These are phyloP conservation scores for Torulaspora delbrueckii DNA, from an alignment of 805 yeast species.

Conservation along the genomic window DNA sequence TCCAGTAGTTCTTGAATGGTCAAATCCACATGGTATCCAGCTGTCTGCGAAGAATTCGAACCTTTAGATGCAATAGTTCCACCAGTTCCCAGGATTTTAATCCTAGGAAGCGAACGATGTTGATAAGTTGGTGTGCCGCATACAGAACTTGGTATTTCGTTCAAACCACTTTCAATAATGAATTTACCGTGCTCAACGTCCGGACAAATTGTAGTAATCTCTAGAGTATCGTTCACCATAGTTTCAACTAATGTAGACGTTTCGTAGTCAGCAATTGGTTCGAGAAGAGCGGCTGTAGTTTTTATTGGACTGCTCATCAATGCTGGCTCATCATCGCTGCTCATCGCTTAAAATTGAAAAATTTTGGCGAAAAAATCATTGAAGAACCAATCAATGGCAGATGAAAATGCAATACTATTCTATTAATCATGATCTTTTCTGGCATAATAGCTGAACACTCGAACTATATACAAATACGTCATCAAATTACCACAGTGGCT, in stretches of 20 bases:
- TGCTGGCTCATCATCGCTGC: not conserved
- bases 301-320: not conserved
- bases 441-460: not conserved
- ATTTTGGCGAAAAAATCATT: not conserved
- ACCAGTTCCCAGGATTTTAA: slow-evolving; percentile 54
- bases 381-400: not conserved
- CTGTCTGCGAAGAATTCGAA: slow-evolving; percentile 43
- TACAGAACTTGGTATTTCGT: slow-evolving; percentile 6
- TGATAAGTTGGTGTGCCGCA: slow-evolving; percentile 7
- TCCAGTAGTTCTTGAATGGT: slow-evolving; percentile 48
- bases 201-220: slow-evolving; percentile 33
- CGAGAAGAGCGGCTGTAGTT: not conserved
- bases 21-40: slow-evolving; percentile 51
- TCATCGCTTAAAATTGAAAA: slow-evolving; percentile 2
- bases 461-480: not conserved
- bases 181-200: slow-evolving; percentile 33
- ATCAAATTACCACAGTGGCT: slow-evolving; percentile 50
- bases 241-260: not conserved
- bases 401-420: not conserved
- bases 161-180: slow-evolving; percentile 18
- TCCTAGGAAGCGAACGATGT: slow-evolving; percentile 29
- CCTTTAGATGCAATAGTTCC: slow-evolving; percentile 59
- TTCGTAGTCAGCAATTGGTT: not conserved
- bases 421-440: not conserved
- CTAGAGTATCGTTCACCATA: slow-evolving; percentile 30